Base-by-base conservation (phyloP, 352 stramenopile genomes). In the Plasmopara viticola region DNA sequence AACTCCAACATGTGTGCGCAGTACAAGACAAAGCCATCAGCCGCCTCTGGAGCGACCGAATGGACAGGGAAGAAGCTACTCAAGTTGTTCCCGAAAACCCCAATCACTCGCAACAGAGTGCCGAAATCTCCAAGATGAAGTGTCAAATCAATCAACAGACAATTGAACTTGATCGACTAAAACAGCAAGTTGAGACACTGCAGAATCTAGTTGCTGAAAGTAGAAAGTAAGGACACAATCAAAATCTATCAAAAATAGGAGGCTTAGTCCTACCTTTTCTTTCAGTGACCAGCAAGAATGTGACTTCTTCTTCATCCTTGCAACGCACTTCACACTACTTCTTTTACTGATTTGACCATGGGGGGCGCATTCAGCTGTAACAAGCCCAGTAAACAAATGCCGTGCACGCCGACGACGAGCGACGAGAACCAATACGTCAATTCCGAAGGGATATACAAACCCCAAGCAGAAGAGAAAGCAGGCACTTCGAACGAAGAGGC, bases 1-100 rank as follows among this genome's bases (percentile, higher is more conserved):
- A 78, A 28, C 58, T 84, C 6, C 74, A 84, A 38, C 72, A 68
- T 4, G 62, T 78, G 25, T 73, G 66, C 30, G 68, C 74, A 0
- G 63, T 78, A 0, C 72, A 86, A 48, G 68, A 78, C 13, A 51
- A 68, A n/a, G 62, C 59, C 15, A 70, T 67, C 40, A 43, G 43
- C 3, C 44, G 30, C 31, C 49, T 67, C 2, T 67, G 59, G 59
- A 33, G 34, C n/a, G 51, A 53, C 14, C 52, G 48, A 49, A 40
- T 18, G 0, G 8, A 35, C 18, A 41, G n/a, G 10, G 15, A 53
- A 10, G 7, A 28, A 15, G 15, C 28, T 9, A 33, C 44, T 12
- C 44, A 46, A 33, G n/a, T 20, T 40, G n/a, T 43, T 13, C 12
- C 0, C 33, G 6, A 14, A 14, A 30, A 17, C 20, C 25, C 25